Evolutionary conservation across 805 yeast species (phyloP).

Genomic region (Candida succiphila): DNA sequence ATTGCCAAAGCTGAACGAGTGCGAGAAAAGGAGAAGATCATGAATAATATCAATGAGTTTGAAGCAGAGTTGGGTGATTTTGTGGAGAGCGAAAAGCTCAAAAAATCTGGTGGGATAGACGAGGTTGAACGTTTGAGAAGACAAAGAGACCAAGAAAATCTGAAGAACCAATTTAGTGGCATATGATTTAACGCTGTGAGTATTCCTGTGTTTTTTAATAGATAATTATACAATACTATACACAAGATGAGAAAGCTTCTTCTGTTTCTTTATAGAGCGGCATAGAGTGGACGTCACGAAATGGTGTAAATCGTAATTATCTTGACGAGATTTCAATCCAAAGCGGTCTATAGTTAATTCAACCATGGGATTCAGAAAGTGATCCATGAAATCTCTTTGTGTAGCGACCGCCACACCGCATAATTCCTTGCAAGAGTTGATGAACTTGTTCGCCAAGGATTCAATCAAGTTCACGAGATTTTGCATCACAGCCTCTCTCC

Average conservation of each 20-base stretch:
- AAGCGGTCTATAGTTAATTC: too few relatives aligned
- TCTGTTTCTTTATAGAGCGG: neutral
- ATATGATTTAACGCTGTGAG: slow-evolving; percentile 2
- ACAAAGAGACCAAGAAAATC: slow-evolving; percentile 60
- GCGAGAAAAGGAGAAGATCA: slow-evolving; percentile 59
- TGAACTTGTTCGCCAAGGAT: too few relatives aligned
- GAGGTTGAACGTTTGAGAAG: slow-evolving; percentile 67
- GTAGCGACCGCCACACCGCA: too few relatives aligned
- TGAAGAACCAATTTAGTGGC: slow-evolving; percentile 38
- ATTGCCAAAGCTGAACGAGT: slow-evolving; percentile 78
- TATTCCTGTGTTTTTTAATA: too few relatives aligned
- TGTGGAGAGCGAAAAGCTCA: slow-evolving; percentile 68
- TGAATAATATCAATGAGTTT: slow-evolving; percentile 51
- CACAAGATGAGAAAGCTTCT: neutral
- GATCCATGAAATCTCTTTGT: too few relatives aligned
- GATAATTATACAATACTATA: neutral
- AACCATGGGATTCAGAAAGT: too few relatives aligned
- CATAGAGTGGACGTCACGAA: too few relatives aligned
- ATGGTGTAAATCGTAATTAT: too few relatives aligned
- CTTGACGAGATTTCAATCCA: too few relatives aligned
- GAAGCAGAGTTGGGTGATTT: slow-evolving; percentile 80
- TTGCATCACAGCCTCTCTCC: too few relatives aligned
- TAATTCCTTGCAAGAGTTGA: too few relatives aligned
- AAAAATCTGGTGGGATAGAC: slow-evolving; percentile 82
- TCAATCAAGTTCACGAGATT: too few relatives aligned